Evolutionary conservation across 805 yeast genomes (phyloP).

Genomic region (baker's yeast (Saccharomyces cerevisiae)): DNA sequence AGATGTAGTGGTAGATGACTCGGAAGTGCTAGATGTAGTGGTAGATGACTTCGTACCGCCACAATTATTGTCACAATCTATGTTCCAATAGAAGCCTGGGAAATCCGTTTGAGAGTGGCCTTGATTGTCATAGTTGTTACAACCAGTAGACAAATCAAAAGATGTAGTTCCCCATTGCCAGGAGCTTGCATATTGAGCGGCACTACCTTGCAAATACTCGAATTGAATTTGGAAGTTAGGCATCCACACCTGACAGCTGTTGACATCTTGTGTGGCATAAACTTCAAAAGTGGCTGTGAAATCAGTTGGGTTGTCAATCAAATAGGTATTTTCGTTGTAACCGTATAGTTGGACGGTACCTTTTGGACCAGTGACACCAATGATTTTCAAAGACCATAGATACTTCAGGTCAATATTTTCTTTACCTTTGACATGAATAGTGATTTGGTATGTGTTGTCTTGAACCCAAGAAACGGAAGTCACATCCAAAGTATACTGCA

Average conservation of each 20-base stretch:
- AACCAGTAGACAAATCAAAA: slow-evolving; percentile 23
- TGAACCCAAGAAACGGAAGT: slow-evolving; percentile 9
- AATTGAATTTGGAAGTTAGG: slow-evolving; percentile 28
- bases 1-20: neutral
- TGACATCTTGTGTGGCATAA: slow-evolving; percentile 11
- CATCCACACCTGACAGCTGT: slow-evolving; percentile 13
- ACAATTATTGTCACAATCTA: neutral
- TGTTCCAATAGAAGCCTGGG: slow-evolving; percentile 22
- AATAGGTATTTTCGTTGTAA: slow-evolving; percentile 14
- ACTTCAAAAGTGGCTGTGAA: slow-evolving; percentile 25
- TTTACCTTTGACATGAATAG: slow-evolving; percentile 11
- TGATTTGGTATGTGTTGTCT: slow-evolving; percentile 10
- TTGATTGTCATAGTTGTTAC: slow-evolving; percentile 21
- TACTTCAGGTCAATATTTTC: slow-evolving; percentile 9
- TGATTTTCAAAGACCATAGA: slow-evolving; percentile 18
- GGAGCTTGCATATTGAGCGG: slow-evolving; percentile 3
- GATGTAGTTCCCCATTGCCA: slow-evolving; percentile 9
- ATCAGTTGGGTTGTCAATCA: slow-evolving; percentile 20
- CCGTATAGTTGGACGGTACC: slow-evolving; percentile 19
- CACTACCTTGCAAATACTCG: slow-evolving; percentile 26
- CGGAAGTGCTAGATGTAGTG: neutral
- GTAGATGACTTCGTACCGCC: neutral
- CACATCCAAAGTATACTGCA: slow-evolving; percentile 11
- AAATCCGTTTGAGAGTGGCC: slow-evolving; percentile 24
- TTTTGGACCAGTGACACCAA: slow-evolving; percentile 26